Evolutionary conservation across 2,329 filamentous ascomycete species (phyloP).

Genomic region (Sordariomycetes sp.): DNA sequence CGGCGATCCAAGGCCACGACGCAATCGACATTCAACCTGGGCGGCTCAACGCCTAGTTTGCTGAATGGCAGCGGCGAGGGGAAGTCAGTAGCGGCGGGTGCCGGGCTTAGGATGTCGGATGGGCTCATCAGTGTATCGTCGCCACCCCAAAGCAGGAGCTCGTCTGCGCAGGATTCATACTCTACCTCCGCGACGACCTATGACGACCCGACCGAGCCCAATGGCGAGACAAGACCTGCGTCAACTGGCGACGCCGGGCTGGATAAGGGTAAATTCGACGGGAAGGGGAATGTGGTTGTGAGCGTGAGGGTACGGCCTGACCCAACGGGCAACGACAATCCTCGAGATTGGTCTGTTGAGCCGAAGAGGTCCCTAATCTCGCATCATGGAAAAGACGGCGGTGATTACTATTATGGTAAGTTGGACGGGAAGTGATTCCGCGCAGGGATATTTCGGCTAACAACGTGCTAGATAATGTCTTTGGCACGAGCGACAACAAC

Average conservation of each 20-base stretch:
- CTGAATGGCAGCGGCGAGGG: conserved; percentile 69
- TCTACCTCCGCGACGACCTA: conserved; percentile 82
- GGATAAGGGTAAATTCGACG: conserved; percentile 48
- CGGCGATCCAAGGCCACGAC: conserved; percentile 38
- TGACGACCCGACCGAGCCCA: conserved; percentile 58
- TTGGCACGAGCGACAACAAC: conserved; percentile 87
- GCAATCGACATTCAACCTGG: conserved; percentile 31
- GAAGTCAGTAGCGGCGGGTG: conserved; percentile 45
- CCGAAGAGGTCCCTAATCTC: conserved; percentile 69
- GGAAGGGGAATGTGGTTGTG: conserved; percentile 89
- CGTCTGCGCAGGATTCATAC: conserved; percentile 85
- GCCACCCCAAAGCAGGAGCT: conserved; percentile 77
- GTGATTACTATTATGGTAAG: conserved; percentile 85
- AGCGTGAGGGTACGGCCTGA: conserved; percentile 91
- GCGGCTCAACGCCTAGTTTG: conserved; percentile 52
- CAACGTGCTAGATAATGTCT: conserved; percentile 69
- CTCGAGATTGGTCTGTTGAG: conserved; percentile 82
- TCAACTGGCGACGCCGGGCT: conserved; percentile 14
- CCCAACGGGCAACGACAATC: conserved; percentile 44
- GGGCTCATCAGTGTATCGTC: conserved; percentile 67
- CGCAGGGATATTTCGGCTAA: neutral
- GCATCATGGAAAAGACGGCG: conserved; percentile 78
- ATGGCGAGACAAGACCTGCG: conserved; percentile 11
- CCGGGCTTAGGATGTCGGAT: conserved; percentile 55
- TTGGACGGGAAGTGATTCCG: neutral